phyloP scores from a whole-genome alignment of 495 filamentous ascomycete genomes.

The Penicillium odoratum region DNA sequence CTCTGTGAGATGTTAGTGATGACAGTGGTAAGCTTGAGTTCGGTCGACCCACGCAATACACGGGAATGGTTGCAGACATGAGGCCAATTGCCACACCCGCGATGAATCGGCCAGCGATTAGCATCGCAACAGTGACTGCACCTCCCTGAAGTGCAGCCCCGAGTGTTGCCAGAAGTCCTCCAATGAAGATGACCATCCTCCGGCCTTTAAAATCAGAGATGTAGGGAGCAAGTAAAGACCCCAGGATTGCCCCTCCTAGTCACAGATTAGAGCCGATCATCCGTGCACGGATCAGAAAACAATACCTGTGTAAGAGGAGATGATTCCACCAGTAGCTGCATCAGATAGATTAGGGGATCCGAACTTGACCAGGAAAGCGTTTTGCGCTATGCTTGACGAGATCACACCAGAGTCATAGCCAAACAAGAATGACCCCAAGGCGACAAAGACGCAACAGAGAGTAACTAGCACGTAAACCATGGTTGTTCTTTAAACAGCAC shows the following conservation, averaged over 20 bases:
- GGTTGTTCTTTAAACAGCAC: conserved; percentile 10
- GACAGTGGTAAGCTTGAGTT: background rate
- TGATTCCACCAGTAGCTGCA: conserved; percentile 48
- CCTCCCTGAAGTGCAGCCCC: conserved; percentile 53
- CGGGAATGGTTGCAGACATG: conserved; percentile 51
- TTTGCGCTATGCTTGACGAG: conserved; percentile 50
- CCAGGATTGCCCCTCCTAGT: conserved; percentile 47
- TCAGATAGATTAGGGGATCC: conserved; percentile 34
- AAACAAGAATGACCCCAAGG: conserved; percentile 59
- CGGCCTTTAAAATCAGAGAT: conserved; percentile 49
- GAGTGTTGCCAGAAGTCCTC: conserved; percentile 44
- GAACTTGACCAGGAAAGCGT: conserved; percentile 44
- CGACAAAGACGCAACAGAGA: conserved; percentile 52
- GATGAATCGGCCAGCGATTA: conserved; percentile 53
- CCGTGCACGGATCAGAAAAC: conserved; percentile 6
- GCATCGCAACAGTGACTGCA: conserved; percentile 50
- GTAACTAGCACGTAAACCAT: conserved; percentile 36
- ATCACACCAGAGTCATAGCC: conserved; percentile 55
- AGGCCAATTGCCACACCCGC: conserved; percentile 52
- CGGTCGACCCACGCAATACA: conserved; percentile 40
- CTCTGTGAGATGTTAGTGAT: conserved; percentile 28
- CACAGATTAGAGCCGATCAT: conserved; percentile 10
- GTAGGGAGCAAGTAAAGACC: conserved; percentile 47
- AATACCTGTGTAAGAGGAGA: conserved; percentile 50
- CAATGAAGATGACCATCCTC: conserved; percentile 48